These are phyloP conservation scores for Penicillium sp. DNA, from an alignment of 2,329 filamentous ascomycete genomes.

Conservation along the genomic window DNA sequence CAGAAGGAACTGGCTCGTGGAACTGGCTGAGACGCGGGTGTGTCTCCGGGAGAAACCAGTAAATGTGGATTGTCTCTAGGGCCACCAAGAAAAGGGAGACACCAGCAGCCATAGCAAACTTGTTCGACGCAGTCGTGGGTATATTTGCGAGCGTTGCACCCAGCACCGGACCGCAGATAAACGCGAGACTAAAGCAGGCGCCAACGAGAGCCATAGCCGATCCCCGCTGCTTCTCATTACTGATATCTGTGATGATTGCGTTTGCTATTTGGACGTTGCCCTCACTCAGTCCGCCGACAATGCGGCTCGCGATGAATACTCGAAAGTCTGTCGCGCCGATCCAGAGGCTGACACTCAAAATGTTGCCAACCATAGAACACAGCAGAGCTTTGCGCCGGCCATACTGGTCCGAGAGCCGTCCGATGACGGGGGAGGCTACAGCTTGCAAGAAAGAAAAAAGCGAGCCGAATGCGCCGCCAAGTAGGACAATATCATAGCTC, in stretches of 20 bases:
- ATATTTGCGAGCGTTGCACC: slow-evolving; percentile 82
- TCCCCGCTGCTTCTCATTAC: slow-evolving; percentile 76
- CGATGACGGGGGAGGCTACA: slow-evolving; percentile 71
- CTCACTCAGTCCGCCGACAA: slow-evolving; percentile 89
- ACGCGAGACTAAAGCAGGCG: slow-evolving; percentile 60
- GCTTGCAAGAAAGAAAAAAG: slow-evolving; percentile 91
- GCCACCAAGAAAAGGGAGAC: slow-evolving; percentile 84
- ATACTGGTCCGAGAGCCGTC: not conserved
- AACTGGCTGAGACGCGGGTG: slow-evolving; percentile 54
- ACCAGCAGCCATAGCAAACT: slow-evolving; percentile 87
- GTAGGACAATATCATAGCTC: slow-evolving; percentile 90
- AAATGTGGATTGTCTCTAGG: slow-evolving; percentile 83
- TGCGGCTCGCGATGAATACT: slow-evolving; percentile 83
- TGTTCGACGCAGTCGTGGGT: slow-evolving; percentile 76
- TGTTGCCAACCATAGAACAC: slow-evolving; percentile 88
- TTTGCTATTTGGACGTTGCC: slow-evolving; percentile 94
- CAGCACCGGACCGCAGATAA: slow-evolving; percentile 91
- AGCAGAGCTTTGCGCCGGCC: slow-evolving; percentile 69
- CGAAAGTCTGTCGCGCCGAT: slow-evolving; percentile 88
- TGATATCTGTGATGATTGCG: slow-evolving; percentile 93
- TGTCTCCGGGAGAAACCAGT: slow-evolving; percentile 81
- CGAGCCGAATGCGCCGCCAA: slow-evolving; percentile 87
- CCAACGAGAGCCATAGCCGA: slow-evolving; percentile 39
- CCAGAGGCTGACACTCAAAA: slow-evolving; percentile 88
- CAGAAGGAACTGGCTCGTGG: not conserved